A percentile compares a stretch with the other conserved stretches of the same genome.
Conservation (phyloP, 129 eudicot genomes). For the Ambrosia artemisiifolia region DNA sequence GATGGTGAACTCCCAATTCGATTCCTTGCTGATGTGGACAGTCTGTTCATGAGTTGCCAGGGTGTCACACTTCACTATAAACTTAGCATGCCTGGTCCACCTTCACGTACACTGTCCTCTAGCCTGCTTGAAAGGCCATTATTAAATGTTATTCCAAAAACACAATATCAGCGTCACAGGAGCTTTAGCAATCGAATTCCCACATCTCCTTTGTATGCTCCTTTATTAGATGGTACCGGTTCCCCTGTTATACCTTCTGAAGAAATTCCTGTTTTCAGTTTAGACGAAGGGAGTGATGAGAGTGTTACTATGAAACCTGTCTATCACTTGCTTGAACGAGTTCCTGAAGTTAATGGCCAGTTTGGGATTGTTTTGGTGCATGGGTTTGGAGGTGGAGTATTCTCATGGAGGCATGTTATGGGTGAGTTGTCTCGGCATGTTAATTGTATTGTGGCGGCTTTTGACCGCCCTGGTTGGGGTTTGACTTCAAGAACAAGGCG, state of each 20-base stretch:
- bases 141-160: constrained; percentile 37
- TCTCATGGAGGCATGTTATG: constrained; percentile 98
- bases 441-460: constrained; percentile 79
- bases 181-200: constrained; percentile 66
- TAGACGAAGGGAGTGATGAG: constrained; percentile 48
- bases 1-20: constrained; percentile 74
- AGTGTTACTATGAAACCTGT: constrained; percentile 32
- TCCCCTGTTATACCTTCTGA: constrained; percentile 51
- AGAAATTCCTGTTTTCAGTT: constrained; percentile 62
- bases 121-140: constrained; percentile 48
- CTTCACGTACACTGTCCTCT: constrained; percentile 78
- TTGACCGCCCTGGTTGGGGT: constrained; percentile 99
- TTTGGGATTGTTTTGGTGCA: constrained; percentile 85
- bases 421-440: constrained; percentile 62
- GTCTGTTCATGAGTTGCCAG: constrained; percentile 64
- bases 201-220: constrained; percentile 63
- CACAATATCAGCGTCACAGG: constrained; percentile 57
- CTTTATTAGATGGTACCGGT: constrained; percentile 53
- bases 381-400: constrained; percentile 98
- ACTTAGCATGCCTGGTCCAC: constrained; percentile 69
- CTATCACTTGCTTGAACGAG: constrained; percentile 38
- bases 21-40: constrained; percentile 81
- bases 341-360: constrained; percentile 48
- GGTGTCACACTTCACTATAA: constrained; percentile 87
- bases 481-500: constrained; percentile 75